Percentiles rank a stretch among this genome's conserved stretches.
These are phyloP conservation scores for Narthecium ossifragum DNA, from an alignment of 106 monocot species.

Conservation along the genomic window DNA sequence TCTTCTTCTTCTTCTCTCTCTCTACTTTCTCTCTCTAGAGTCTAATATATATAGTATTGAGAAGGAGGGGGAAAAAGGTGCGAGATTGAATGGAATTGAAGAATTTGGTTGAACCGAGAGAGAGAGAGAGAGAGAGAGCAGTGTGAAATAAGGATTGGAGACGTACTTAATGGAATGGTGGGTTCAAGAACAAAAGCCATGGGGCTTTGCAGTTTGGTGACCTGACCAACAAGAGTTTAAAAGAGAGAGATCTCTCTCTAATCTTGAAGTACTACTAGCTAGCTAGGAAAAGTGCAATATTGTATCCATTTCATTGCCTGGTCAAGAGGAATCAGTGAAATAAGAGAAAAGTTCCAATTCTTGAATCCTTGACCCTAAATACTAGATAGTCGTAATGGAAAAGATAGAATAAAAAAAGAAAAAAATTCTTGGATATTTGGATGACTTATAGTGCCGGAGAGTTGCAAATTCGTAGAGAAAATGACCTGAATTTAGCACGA, in stretches of 20 bases:
- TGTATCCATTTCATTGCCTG: background rate
- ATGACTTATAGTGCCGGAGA: background rate
- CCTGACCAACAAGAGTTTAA: too few species aligned
- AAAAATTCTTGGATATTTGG: background rate
- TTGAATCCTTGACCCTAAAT: background rate
- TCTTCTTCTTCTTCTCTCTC: background rate
- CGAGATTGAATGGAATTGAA: constrained; percentile 29
- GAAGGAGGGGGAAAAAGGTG: constrained; percentile 1
- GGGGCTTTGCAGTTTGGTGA: background rate
- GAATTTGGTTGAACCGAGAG: background rate
- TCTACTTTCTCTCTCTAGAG: background rate
- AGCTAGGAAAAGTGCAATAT: background rate
- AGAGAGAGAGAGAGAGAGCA: background rate
- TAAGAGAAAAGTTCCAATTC: background rate
- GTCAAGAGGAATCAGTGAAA: too few species aligned
- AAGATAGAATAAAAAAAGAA: background rate
- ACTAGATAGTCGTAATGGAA: background rate
- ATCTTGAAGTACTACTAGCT: too few species aligned
- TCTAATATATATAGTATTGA: background rate
- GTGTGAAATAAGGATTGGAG: background rate
- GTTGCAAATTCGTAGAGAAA: too few species aligned
- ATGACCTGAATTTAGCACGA: background rate
- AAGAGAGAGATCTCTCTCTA: too few species aligned
- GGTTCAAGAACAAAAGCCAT: background rate
- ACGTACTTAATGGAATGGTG: background rate